Evolutionary conservation across 768 basidiomycete species (phyloP), one percentile per base, ranked within the genome.

Genomic region (Leccinum disarticulatum): DNA sequence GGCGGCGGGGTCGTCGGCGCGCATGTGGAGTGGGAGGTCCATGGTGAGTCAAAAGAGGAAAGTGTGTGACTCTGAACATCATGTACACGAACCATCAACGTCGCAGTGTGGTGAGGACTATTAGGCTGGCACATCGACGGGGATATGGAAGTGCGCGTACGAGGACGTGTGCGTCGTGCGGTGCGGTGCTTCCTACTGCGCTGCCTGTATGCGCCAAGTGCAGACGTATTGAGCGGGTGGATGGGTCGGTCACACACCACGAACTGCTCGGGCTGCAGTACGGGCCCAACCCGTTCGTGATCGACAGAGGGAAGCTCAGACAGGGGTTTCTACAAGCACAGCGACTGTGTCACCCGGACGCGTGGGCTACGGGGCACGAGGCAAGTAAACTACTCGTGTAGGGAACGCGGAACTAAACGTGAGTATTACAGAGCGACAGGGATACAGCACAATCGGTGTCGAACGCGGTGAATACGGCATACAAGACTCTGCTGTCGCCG

Each of bases 321-420:
- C 76, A 77, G 36, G 80, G 81, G 30, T 95, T 93, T 70, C 77
- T 89, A 35, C 76, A 81, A 50, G 83, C 89, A 3, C 95, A 96
- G 69, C 80, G 85, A 22, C 76, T 84, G 22, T 86, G 91, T 54
- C 95, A 98, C 77, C 95, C 95, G 0, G 95, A 98, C 71, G 80
- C 86, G 13, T 96, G 91, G 88, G 81, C 86, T 35, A 81, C 84
- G 31, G 81, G 83, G 67, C 85, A 85, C 57, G 73, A 81, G 60
- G 90, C 89, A 63, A 55, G 59, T 50, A 60, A n/a, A 35, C 33
- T 61, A 55, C 52, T 57, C 49, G 15, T n/a, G 22, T 35, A 28
- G 3, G 33, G 41, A 28, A 63, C 58, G n/a, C 10, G 22, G 5
- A 46, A 53, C 65, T 65, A 60, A 63, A 7, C 28, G n/a, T 27